Base-by-base conservation (phyloP, 1,284 basidiomycete species). In the Sanghuangporus sanghuang region DNA sequence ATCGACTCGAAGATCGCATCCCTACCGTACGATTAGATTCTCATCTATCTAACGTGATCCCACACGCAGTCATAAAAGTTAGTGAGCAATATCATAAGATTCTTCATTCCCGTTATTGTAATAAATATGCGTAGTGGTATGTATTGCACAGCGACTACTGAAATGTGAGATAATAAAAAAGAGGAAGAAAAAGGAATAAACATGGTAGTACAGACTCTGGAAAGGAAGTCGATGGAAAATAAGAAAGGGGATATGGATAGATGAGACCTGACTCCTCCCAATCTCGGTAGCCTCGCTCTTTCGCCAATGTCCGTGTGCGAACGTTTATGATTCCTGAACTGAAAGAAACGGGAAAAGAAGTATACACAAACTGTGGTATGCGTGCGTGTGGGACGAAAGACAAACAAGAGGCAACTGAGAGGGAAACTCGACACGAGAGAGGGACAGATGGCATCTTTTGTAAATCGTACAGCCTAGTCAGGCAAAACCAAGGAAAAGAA, bases 391-490 rank as follows among this genome's bases (percentile, higher is more conserved):
- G n/a, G 39, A 21, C 23, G 52, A 40, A 54, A 35, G 21, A 36
- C 27, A 49, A 42, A 38, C 36, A 35, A 49, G 11, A 16, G 6
- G 48, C 11, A 63, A 7, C 7, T 39, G 16, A 21, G n/a, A 18
- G 4, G 32, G 55, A 40, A 63, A 58, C 36, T 23, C 42, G 39
- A 49, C 9, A 56, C 12, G 8, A n/a, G n/a, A 46, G 38, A 44
- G 32, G 38, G 54, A 35, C 14, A 53, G 32, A 16, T 3, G 35
- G n/a, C 8, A 21, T 16, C 50, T 61, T 36, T 61, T 52, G 50
- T 9, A 52, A 61, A 21, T 61, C 49, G 59, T 61, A 61, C 59
- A 61, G 38, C 16, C 59, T 18, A 61, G 49, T 53, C 59, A 36
- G 50, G 32, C 36, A 38, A 32, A 5, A 55, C 54, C 50, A 18